Conservation (phyloP, 805 yeast genomes). For the Phaffomyces opuntiae region DNA sequence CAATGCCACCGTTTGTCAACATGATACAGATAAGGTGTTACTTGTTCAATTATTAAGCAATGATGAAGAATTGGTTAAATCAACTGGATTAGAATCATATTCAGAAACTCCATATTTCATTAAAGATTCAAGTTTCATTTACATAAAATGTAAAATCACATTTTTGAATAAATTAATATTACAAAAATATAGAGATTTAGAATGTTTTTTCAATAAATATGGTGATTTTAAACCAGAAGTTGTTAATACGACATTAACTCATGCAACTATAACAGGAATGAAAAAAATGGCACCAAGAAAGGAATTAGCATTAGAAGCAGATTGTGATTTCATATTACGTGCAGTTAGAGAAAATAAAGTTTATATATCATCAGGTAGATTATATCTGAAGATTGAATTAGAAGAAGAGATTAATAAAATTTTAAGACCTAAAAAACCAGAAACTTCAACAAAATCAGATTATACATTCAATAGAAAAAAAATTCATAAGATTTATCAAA, state of each 20-base stretch:
- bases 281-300: background rate
- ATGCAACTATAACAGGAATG: too few species aligned
- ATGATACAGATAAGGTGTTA: too few species aligned
- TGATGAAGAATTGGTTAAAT: too few species aligned
- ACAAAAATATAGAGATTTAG: background rate
- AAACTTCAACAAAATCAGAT: too few species aligned
- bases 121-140: background rate
- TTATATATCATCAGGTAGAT: background rate
- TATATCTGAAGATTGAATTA: background rate
- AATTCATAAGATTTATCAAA: too few species aligned
- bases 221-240: slow-evolving; percentile 1
- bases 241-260: too few species aligned
- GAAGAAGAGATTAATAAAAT: background rate
- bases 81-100: too few species aligned
- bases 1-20: too few species aligned
- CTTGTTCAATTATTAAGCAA: too few species aligned
- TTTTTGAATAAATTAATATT: background rate
- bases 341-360: background rate
- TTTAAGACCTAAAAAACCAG: too few species aligned
- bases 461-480: too few species aligned
- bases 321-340: background rate
- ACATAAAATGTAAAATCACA: background rate
- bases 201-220: background rate
- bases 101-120: background rate
- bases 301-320: background rate